phyloP scores from a whole-genome alignment of 2,329 filamentous ascomycete genomes.

The Endocalyx cinctus region DNA sequence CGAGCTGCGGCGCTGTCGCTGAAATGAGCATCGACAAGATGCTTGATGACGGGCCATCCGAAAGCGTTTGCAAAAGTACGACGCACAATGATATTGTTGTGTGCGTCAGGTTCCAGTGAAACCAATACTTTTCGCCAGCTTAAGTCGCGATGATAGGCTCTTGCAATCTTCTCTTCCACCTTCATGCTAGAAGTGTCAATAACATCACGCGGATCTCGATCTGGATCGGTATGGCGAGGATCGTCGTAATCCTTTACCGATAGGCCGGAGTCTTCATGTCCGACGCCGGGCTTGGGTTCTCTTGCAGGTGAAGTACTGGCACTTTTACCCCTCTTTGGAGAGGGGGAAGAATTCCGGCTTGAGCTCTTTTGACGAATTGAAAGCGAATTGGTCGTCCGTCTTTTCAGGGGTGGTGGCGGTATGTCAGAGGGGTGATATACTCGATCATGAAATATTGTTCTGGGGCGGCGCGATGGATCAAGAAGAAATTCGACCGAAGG shows the following conservation, averaged over 20 bases:
- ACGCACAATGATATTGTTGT: slow-evolving; percentile 97
- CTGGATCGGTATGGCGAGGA: slow-evolving; percentile 39
- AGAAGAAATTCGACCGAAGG: slow-evolving; percentile 77
- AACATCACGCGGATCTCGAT: slow-evolving; percentile 40
- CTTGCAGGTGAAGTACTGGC: slow-evolving; percentile 29
- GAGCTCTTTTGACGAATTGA: slow-evolving; percentile 28
- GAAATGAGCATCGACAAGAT: slow-evolving; percentile 93
- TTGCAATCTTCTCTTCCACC: slow-evolving; percentile 95
- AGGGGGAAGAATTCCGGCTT: slow-evolving; percentile 16
- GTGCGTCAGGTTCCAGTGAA: slow-evolving; percentile 89
- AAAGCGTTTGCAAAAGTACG: slow-evolving; percentile 97
- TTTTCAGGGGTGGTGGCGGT: slow-evolving; percentile 69
- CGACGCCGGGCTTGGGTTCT: slow-evolving; percentile 21
- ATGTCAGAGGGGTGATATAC: slow-evolving; percentile 94
- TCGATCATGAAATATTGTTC: slow-evolving; percentile 94
- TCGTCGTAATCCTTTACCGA: slow-evolving; percentile 51
- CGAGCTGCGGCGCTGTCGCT: slow-evolving; percentile 65
- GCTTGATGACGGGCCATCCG: slow-evolving; percentile 94
- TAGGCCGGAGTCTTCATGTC: slow-evolving; percentile 38
- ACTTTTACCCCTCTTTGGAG: slow-evolving; percentile 22
- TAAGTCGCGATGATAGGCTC: slow-evolving; percentile 86
- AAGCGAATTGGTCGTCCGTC: slow-evolving; percentile 35
- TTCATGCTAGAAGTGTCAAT: slow-evolving; percentile 68
- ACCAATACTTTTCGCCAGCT: slow-evolving; percentile 97
- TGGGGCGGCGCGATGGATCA: slow-evolving; percentile 73